Conservation (phyloP, 2,329 filamentous ascomycete species). For the Trichoderma oligosporum region DNA sequence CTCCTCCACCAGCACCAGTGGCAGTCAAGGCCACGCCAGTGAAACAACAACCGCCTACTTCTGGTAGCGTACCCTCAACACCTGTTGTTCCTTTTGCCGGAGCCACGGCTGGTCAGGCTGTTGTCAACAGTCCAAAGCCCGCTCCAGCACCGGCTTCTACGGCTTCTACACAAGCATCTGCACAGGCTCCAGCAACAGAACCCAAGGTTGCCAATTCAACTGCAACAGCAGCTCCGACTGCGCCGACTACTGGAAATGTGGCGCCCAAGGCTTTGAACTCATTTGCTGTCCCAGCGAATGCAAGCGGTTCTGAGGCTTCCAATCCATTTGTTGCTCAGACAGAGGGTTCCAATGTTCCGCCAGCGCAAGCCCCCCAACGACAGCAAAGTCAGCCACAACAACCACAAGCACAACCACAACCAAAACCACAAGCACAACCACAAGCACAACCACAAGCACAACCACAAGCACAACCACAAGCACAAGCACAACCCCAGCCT, state of each 20-base stretch:
- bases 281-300: slow-evolving; percentile 29
- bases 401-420: slow-evolving; percentile 21
- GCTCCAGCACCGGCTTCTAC: slow-evolving; percentile 10
- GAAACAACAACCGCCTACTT: slow-evolving; percentile 26
- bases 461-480: slow-evolving; percentile 19
- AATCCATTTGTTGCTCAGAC: slow-evolving; percentile 31
- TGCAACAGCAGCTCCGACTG: background rate
- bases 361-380: slow-evolving; percentile 19
- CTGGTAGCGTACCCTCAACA: slow-evolving; percentile 21
- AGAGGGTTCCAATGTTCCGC: slow-evolving; percentile 22
- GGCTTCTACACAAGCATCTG: slow-evolving; percentile 9
- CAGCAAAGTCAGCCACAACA: slow-evolving; percentile 21
- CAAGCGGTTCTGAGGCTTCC: slow-evolving; percentile 20
- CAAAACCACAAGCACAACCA: slow-evolving; percentile 21
- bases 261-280: slow-evolving; percentile 31
- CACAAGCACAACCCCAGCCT: slow-evolving; percentile 21
- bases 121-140: slow-evolving; percentile 19
- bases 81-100: slow-evolving; percentile 1
- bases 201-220: background rate
- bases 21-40: slow-evolving; percentile 26
- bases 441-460: slow-evolving; percentile 14
- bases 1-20: slow-evolving; percentile 28
- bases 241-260: slow-evolving; percentile 25
- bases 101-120: background rate
- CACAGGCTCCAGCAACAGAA: background rate